These are phyloP conservation scores for Gillenia trifoliata DNA, from an alignment of 306 rosid species.

Conservation along the genomic window DNA sequence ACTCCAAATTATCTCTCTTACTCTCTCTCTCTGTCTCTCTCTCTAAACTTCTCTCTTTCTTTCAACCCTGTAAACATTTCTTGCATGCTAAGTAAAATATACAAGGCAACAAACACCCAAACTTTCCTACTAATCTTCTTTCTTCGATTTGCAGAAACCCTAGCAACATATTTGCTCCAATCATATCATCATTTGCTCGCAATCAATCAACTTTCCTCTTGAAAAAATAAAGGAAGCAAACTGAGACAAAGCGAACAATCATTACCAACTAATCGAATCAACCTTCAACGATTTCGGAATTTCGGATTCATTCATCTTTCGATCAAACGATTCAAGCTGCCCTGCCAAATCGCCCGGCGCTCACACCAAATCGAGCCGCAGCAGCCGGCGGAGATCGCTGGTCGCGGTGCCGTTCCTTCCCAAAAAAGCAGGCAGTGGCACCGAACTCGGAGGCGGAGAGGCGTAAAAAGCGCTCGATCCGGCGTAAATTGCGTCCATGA, in stretches of 20 bases:
- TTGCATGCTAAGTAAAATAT: conserved; percentile 10
- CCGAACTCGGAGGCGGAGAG: conserved; percentile 77
- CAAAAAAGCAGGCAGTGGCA: conserved; percentile 60
- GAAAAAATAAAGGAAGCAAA: conserved; percentile 74
- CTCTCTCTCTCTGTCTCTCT: no score
- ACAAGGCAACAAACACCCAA: neutral
- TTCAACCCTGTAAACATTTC: neutral
- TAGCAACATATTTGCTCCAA: neutral
- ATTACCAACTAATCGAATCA: neutral
- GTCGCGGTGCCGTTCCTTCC: conserved; percentile 52
- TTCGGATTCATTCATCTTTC: neutral
- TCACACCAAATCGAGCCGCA: conserved; percentile 48
- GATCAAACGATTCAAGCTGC: neutral
- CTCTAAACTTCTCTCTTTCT: neutral
- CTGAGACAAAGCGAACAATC: conserved; percentile 31
- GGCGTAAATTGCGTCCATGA: conserved; percentile 36
- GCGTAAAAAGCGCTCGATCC: conserved; percentile 47
- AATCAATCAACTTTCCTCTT: conserved; percentile 51
- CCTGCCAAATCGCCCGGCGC: neutral
- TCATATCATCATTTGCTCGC: conserved; percentile 16
- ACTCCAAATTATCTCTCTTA: no score
- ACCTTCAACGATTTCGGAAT: neutral
- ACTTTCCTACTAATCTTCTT: neutral
- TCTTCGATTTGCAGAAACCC: neutral
- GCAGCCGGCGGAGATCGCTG: conserved; percentile 46